These are phyloP conservation scores for Westerdykella aurantiaca DNA, from an alignment of 2,329 filamentous ascomycete species.

Conservation along the genomic window DNA sequence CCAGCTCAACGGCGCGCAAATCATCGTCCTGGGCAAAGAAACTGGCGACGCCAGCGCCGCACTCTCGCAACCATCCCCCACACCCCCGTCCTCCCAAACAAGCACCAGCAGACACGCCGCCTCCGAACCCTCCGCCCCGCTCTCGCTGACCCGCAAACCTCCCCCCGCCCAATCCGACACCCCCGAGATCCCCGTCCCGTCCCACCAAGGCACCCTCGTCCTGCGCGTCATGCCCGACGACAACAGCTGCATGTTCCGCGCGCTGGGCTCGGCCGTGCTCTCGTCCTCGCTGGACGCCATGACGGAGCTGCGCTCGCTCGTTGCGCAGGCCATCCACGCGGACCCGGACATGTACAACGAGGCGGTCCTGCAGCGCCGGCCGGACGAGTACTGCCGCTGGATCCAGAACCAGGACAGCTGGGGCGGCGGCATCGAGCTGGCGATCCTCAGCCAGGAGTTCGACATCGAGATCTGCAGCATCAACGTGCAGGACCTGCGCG, in stretches of 20 bases:
- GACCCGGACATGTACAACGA: conserved; percentile 68
- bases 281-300: conserved; percentile 57
- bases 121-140: conserved; percentile 24
- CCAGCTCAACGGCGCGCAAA: conserved; percentile 61
- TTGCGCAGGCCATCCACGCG: conserved; percentile 70
- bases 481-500: conserved; percentile 64
- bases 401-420: conserved; percentile 77
- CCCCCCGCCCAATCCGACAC: conserved; percentile 50
- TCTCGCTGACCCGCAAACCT: conserved; percentile 41
- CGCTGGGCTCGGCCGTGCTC: conserved; percentile 75
- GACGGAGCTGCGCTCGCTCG: conserved; percentile 67
- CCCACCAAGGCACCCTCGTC: conserved; percentile 55
- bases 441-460: conserved; percentile 78
- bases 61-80: conserved; percentile 8
- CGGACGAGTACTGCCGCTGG: conserved; percentile 71
- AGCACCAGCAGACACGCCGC: not conserved
- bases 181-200: conserved; percentile 55
- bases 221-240: conserved; percentile 95
- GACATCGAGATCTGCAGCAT: conserved; percentile 79
- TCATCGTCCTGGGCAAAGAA: conserved; percentile 55
- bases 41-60: conserved; percentile 26
- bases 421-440: conserved; percentile 88
- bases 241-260: conserved; percentile 90
- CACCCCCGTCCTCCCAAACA: conserved; percentile 12
- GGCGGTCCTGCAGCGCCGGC: conserved; percentile 65